Base-by-base conservation (phyloP, 2,329 filamentous ascomycete species). In the Magnaporthales sp. region DNA sequence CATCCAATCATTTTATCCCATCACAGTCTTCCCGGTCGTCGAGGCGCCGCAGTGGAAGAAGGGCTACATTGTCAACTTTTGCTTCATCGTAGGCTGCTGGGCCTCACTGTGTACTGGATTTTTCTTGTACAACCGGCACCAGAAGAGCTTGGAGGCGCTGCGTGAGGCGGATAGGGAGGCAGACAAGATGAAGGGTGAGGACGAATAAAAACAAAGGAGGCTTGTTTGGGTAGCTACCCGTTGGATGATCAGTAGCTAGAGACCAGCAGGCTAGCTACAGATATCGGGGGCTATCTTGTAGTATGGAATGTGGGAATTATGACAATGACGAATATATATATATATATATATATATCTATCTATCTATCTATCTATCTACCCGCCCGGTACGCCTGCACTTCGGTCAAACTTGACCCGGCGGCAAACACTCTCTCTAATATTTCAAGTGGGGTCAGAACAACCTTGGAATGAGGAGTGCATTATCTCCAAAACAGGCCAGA, bases 61-160 rank as follows among this genome's bases (percentile, higher is more conserved):
- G 61, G 61, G 61, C 13, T 63, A 63, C 61, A 63, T 63, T 63
- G 61, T 63, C 13, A 63, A 63, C 61, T 63, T 63, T 26, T 63
- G 29, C 61, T 63, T 63, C 61, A 19, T 63, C 19, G 29, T 63
- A 11, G 61, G 61, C 61, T 63, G 61, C 11, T 63, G 61, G 61
- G 61, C 27, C 10, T 63, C 31, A n/a, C 26, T 63, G 1, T 63
- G 61, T 15, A n/a, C 29, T 7, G 61, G 61, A 2, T 63, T 63
- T n/a, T 63, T 31, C 27, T 7, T 63, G 61, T 63, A 63, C 15
- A 63, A 24, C 27, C 27, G 61, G 4, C 61, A 63, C 27, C 61
- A 32, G 5, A 63, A 63, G 61, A 63, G n/a, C 26, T 29, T 63
- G 29, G 61, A 63, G 27, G 29, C 30, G 61, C n/a, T 63, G 13